A percentile compares a stretch with the other conserved stretches of the same genome.
Evolutionary conservation across 345 rosid genomes (phyloP).

Genomic region (Ceriops tagal): DNA sequence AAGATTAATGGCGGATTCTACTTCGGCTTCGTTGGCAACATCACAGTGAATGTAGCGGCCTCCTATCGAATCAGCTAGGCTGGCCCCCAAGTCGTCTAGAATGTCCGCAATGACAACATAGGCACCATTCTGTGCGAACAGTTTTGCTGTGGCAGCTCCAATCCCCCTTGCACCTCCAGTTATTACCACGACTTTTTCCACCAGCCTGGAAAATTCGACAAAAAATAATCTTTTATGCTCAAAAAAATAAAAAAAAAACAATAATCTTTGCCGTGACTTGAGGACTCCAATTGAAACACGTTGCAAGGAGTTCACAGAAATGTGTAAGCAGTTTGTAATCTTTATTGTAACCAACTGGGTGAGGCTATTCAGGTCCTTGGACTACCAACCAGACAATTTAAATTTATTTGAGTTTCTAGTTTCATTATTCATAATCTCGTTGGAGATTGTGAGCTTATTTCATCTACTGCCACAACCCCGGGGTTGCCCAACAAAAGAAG

Average conservation of each 20-base stretch:
- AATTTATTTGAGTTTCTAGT: too few species aligned
- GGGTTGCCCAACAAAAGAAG: too few species aligned
- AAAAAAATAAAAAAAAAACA: not conserved
- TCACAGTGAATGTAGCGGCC: constrained; percentile 73
- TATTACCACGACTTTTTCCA: constrained; percentile 61
- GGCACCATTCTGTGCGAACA: constrained; percentile 69
- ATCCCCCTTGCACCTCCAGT: constrained; percentile 92
- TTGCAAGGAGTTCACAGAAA: too few species aligned
- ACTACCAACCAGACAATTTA: too few species aligned
- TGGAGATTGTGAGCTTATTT: too few species aligned
- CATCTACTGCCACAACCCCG: too few species aligned
- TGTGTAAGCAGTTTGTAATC: too few species aligned
- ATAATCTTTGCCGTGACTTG: not conserved
- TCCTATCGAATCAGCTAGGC: constrained; percentile 51
- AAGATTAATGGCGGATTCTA: constrained; percentile 51
- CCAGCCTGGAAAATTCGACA: constrained; percentile 26
- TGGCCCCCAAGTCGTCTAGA: constrained; percentile 49
- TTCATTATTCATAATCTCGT: too few species aligned
- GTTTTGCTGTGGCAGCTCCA: constrained; percentile 71
- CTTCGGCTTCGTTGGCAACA: constrained; percentile 57
- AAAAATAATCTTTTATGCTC: not conserved
- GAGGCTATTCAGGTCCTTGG: too few species aligned
- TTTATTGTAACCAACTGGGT: too few species aligned
- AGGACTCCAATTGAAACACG: too few species aligned
- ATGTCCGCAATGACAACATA: constrained; percentile 66